A percentile compares a stretch with the other conserved stretches of the same genome.
Conservation (phyloP, 176 grass and related monocot species). For the Raddia guianensis region DNA sequence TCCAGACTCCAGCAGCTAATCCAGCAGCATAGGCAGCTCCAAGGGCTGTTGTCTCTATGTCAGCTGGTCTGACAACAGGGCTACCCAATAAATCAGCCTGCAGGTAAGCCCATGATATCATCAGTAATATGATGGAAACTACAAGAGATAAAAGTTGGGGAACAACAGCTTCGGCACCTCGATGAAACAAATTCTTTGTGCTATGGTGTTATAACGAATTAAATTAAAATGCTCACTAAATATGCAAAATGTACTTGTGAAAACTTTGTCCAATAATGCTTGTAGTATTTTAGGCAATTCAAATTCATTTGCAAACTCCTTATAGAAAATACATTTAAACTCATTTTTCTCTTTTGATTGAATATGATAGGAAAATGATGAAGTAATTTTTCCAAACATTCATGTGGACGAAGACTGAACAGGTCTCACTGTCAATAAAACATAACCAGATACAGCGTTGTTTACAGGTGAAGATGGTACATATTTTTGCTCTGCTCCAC, state of each 20-base stretch:
- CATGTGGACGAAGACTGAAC: not conserved
- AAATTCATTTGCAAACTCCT: not conserved
- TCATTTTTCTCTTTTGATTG: not conserved
- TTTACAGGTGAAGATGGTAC: not conserved
- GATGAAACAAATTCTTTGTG: not conserved
- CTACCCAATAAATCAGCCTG: constrained; percentile 85
- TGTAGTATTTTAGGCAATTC: not conserved
- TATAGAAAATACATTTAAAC: not conserved
- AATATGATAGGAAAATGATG: not conserved
- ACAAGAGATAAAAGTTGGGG: not conserved
- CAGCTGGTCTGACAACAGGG: constrained; percentile 73
- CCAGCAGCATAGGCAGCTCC: constrained; percentile 91
- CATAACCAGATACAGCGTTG: not conserved
- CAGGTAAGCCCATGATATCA: not conserved
- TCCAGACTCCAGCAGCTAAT: constrained; percentile 69
- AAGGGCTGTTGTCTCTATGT: constrained; percentile 83
- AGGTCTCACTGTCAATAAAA: not conserved
- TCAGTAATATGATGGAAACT: not conserved
- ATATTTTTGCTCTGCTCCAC: not conserved
- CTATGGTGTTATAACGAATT: not conserved
- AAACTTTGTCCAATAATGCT: not conserved
- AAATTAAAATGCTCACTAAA: not conserved
- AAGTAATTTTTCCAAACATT: not conserved
- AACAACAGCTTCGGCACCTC: not conserved
- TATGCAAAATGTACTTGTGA: not conserved